Evolutionary conservation across 768 basidiomycete species (phyloP), one percentile per base, ranked within the genome.

Genomic region (Xerocomellus amylosporus): DNA sequence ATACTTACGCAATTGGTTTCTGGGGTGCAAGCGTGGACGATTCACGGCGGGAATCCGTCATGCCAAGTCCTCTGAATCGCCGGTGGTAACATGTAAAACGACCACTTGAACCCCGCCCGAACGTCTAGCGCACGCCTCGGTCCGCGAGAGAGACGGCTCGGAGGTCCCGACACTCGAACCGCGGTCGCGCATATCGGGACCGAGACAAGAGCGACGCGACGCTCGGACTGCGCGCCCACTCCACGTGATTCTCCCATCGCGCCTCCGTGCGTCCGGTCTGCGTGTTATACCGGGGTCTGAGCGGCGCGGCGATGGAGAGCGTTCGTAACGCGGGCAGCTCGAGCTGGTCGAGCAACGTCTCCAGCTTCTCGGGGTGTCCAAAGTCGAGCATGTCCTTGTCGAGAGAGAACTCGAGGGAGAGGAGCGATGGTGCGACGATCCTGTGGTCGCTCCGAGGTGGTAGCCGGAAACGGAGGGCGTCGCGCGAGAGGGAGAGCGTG

Each of bases 361-460:
- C 56, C 8, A 71, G 38, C 20, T 22, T 38, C 10, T 54, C 33
- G 1, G 61, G 60, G 22, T 68, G 48, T 13, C 63, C 65, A 42
- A 65, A 61, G 4, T 61, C 48, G 46, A 65, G 53, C 37, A 50
- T 44, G 40, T 63, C 68, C 39, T 17, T 50, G 49, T 65, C 59
- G n/a, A 70, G 57, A 10, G n/a, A 22, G 46, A 69, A 13, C 14
- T 65, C 51, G 22, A 69, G 49, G 8, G 9, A 17, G 24, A 26
- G 31, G 6, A 71, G 53, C 4, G 61, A 47, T 5, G 36, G 33
- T 2, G 17, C 51, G 36, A 59, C 39, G 15, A 46, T 13, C 31
- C 22, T 51, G 47, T 26, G 51, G 19, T 46, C 30, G 10, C 22
- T 38, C 28, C n/a, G 59, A 2, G 51, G n/a, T 5, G 55, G 60